Conservation (phyloP, 2,329 filamentous ascomycete species). For the Monilinia fructicola region DNA sequence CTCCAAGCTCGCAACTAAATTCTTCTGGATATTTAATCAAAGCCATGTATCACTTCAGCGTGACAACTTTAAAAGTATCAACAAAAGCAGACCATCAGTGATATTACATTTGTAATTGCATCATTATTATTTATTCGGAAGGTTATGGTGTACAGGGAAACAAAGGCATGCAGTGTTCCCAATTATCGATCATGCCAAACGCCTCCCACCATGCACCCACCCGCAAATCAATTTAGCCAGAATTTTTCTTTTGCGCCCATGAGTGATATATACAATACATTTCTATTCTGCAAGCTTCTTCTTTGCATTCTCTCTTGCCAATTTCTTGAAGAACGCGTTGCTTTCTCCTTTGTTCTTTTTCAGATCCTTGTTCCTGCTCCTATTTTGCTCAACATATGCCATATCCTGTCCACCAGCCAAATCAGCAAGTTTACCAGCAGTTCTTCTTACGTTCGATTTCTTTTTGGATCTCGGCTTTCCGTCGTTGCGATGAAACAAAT, state of each 20-base stretch:
- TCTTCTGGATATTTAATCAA: background rate
- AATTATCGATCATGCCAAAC: background rate
- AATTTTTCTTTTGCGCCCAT: background rate
- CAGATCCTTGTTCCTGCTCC: conserved; percentile 65
- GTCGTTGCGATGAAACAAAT: conserved; percentile 57
- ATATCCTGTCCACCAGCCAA: conserved; percentile 92
- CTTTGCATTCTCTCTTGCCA: conserved; percentile 61
- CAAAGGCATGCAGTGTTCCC: background rate
- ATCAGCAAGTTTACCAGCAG: conserved; percentile 80
- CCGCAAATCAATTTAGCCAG: conserved; percentile 10
- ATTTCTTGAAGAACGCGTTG: conserved; percentile 64
- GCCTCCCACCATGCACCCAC: background rate
- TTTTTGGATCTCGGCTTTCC: conserved; percentile 44
- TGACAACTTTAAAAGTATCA: no score
- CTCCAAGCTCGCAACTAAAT: background rate
- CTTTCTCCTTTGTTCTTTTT: conserved; percentile 61
- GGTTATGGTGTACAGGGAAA: background rate
- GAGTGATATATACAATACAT: background rate
- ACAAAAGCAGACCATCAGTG: background rate
- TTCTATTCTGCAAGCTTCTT: conserved; percentile 46
- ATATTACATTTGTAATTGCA: background rate
- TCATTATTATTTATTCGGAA: background rate
- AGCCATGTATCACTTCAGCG: background rate
- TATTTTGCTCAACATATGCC: conserved; percentile 89
- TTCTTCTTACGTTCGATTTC: conserved; percentile 68